Evolutionary conservation across 2,329 filamentous ascomycete species (phyloP), one percentile per base, ranked within the genome.

Genomic region (Diaporthe sp.): DNA sequence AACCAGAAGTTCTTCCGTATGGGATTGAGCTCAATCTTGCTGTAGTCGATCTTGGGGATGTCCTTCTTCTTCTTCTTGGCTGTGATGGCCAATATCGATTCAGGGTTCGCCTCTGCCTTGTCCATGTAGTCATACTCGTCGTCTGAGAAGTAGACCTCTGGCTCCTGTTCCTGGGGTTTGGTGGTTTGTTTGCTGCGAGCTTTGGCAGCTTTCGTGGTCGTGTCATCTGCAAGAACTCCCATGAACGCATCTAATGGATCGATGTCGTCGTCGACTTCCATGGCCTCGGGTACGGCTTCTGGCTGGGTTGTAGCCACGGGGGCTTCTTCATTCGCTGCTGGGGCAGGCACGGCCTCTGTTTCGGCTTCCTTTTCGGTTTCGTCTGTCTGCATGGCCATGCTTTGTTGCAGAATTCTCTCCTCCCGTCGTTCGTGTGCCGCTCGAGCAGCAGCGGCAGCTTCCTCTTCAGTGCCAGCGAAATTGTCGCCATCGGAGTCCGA

Each of bases 221-320:
- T 83, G 4, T 94, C 84, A 53, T 89, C 84, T 73, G 89, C 88
- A 22, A 92, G 87, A 76, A 90, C 91, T 71, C 92, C 93, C 97
- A 99, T 99, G 86, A 97, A 99, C n/a, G 95, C 96, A 85, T 99
- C 97, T 51, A 99, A 87, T 10, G 97, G 95, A 82, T 99, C 97
- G 49, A 97, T 86, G 44, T 94, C 91, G 61, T 95, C 94, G 78
- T 92, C 91, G 75, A 91, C 85, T 39, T 92, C 88, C 90, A 92
- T 93, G 46, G 85, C 81, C 46, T 89, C 88, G 12, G 74, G 25
- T 74, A 77, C 55, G 7, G 75, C 68, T 31, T 62, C 62, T 25
- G 71, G 34, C 28, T 74, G 55, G 17, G 77, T 39, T 13, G 74
- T 42, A 3, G 79, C 44, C 31, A 80, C 75, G 3, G 78, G 73